Evolutionary conservation across 768 basidiomycete genomes (phyloP), one percentile per base, ranked within the genome.

Genomic region (Neoboletus brunneissimus): DNA sequence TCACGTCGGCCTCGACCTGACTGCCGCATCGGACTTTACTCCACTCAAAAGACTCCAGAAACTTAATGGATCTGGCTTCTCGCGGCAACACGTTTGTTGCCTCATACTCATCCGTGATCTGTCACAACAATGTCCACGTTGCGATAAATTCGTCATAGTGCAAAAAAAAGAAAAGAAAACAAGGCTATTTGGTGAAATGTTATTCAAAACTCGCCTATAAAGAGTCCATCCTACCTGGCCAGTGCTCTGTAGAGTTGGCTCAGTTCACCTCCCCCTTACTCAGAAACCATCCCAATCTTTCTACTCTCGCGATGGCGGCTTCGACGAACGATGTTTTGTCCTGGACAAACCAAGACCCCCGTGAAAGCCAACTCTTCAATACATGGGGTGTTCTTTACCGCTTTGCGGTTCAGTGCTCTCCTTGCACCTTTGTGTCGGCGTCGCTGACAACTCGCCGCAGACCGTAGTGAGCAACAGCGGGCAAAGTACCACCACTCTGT

Each of bases 301-400:
- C 77, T 63, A 72, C 78, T 54, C 66, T 67, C 64, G 67, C 59
- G 58, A 84, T 84, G 82, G 67, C 80, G 46, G 73, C 78, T 64
- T 67, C 79, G 54, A 76, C 81, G 55, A 81, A 84, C 72, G 89
- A 91, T 57, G 77, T 90, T 48, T 82, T 91, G 70, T 89, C 86
- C 52, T 94, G 91, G 91, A 92, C 91, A 45, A 90, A 87, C 73
- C 85, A 87, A 64, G 90, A 93, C 72, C 87, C 89, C 64, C 86
- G 89, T 48, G 86, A 91, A 71, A 93, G 91, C 66, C 78, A 83
- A 50, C 79, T 94, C 56, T 93, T 91, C 76, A 90, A 88, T 66
- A 80, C 84, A 32, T 89, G 85, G 82, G 89, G 89, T 56, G 79
- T 89, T 52, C 76, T 88, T 60, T 92, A 91, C 74, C 87, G 88